Conservation (phyloP, 352 stramenopile species). For the Globisporangium alternatum region DNA sequence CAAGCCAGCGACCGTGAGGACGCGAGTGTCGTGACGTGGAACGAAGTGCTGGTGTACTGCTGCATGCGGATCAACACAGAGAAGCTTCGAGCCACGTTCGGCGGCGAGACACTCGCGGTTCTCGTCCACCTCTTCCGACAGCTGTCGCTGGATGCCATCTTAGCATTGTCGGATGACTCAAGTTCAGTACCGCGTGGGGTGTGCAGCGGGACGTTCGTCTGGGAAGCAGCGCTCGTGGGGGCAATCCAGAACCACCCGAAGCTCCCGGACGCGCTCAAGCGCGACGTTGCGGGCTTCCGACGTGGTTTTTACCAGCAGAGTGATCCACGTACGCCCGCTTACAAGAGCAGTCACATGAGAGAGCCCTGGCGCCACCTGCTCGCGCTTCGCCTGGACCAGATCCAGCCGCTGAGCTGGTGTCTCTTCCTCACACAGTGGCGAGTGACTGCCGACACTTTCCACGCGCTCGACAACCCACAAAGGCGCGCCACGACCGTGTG, state of each 20-base stretch:
- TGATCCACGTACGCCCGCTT: background rate
- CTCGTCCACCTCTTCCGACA: constrained; percentile 22
- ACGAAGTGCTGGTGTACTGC: constrained; percentile 33
- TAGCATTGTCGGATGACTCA: background rate
- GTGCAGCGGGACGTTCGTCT: constrained; percentile 23
- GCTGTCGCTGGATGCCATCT: constrained; percentile 15
- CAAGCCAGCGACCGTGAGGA: background rate
- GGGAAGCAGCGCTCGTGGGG: constrained; percentile 38
- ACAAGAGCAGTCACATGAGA: constrained; percentile 5
- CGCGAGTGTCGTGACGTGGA: constrained; percentile 21
- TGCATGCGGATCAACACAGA: constrained; percentile 31
- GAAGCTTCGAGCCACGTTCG: constrained; percentile 25
- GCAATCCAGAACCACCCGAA: constrained; percentile 21
- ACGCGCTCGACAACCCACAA: constrained; percentile 1
- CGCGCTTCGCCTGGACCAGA: constrained; percentile 27
- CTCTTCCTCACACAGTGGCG: constrained; percentile 58
- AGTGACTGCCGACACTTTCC: constrained; percentile 19
- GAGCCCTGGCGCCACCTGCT: constrained; percentile 32
- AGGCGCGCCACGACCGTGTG: constrained; percentile 20
- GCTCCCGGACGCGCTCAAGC: constrained; percentile 31
- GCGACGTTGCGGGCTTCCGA: constrained; percentile 21
- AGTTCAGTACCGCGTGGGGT: background rate
- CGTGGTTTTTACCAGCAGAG: constrained; percentile 12
- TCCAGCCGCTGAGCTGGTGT: constrained; percentile 46
- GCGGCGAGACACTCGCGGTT: constrained; percentile 11